Percentiles rank a stretch among this genome's conserved stretches.
These are phyloP conservation scores for Neophaeococcomyces aloes DNA, from an alignment of 2,329 filamentous ascomycete species.

Conservation along the genomic window DNA sequence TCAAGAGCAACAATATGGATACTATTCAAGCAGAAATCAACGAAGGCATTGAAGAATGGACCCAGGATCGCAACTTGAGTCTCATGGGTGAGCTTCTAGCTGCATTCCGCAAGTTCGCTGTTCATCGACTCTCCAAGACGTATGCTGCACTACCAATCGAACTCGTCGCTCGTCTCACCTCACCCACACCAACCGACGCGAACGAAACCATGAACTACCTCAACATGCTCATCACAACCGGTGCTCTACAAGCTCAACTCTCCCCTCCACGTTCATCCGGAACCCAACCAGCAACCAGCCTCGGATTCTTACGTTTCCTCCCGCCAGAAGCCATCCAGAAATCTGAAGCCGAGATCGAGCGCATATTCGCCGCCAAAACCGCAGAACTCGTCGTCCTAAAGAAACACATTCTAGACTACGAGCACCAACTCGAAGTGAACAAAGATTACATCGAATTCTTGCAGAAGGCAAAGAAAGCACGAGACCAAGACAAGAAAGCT, in stretches of 20 bases:
- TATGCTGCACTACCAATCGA: constrained; percentile 55
- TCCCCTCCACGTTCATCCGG: constrained; percentile 26
- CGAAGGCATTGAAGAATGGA: constrained; percentile 50
- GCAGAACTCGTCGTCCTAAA: constrained; percentile 41
- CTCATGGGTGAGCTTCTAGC: constrained; percentile 59
- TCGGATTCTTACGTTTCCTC: constrained; percentile 45
- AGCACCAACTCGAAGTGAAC: constrained; percentile 46
- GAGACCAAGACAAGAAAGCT: constrained; percentile 18
- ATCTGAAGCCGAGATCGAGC: constrained; percentile 28
- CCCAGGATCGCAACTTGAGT: constrained; percentile 59
- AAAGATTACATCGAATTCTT: constrained; percentile 49
- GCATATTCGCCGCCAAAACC: constrained; percentile 41
- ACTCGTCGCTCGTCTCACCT: constrained; percentile 32
- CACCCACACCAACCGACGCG: constrained; percentile 21
- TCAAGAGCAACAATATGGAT: constrained; percentile 48
- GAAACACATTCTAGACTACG: constrained; percentile 43
- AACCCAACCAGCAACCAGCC: constrained; percentile 27
- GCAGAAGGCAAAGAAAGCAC: constrained; percentile 37
- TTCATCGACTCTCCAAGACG: constrained; percentile 60
- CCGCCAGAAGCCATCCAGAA: constrained; percentile 28
- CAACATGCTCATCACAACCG: constrained; percentile 38
- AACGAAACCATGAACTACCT: constrained; percentile 28
- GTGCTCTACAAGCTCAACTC: constrained; percentile 42
- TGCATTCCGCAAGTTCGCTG: constrained; percentile 64
- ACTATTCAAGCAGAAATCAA: constrained; percentile 56